These are phyloP conservation scores for Diaporthe ampelina DNA, from an alignment of 2,329 filamentous ascomycete genomes.

Conservation along the genomic window DNA sequence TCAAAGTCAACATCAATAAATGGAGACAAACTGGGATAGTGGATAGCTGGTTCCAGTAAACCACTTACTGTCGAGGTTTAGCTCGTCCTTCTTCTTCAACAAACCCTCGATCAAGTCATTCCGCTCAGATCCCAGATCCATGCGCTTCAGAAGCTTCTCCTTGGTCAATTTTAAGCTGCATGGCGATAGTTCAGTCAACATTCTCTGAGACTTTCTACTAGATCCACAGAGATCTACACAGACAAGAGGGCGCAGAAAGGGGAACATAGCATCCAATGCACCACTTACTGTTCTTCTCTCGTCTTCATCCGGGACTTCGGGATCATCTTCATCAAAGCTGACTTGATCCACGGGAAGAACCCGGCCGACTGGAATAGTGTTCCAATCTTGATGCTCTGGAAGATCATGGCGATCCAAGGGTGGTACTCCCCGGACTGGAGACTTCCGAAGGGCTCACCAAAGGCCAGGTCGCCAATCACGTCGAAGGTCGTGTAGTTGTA, in stretches of 20 bases:
- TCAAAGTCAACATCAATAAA: too few species aligned
- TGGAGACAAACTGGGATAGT: too few species aligned
- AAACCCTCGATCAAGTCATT: conserved; percentile 39
- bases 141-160: conserved; percentile 38
- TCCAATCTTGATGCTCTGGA: conserved; percentile 31
- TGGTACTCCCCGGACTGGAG: conserved; percentile 35
- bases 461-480: conserved; percentile 39
- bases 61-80: not conserved
- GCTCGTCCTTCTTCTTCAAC: conserved; percentile 32
- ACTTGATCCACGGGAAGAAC: conserved; percentile 29
- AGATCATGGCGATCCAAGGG: conserved; percentile 41
- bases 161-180: conserved; percentile 27
- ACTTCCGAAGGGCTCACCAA: conserved; percentile 41
- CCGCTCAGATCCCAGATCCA: conserved; percentile 30
- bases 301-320: conserved; percentile 22
- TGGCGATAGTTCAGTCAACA: not conserved
- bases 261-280: too few species aligned
- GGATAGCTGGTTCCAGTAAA: not conserved
- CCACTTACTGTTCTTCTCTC: conserved; percentile 27
- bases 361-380: conserved; percentile 8
- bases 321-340: not conserved
- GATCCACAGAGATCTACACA: not conserved
- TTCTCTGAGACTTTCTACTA: not conserved
- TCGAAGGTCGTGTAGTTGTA: conserved; percentile 41
- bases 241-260: not conserved